A percentile compares a stretch with the other conserved stretches of the same genome.
phyloP scores from a whole-genome alignment of 257 asterid genomes.

The Agastache rugosa region DNA sequence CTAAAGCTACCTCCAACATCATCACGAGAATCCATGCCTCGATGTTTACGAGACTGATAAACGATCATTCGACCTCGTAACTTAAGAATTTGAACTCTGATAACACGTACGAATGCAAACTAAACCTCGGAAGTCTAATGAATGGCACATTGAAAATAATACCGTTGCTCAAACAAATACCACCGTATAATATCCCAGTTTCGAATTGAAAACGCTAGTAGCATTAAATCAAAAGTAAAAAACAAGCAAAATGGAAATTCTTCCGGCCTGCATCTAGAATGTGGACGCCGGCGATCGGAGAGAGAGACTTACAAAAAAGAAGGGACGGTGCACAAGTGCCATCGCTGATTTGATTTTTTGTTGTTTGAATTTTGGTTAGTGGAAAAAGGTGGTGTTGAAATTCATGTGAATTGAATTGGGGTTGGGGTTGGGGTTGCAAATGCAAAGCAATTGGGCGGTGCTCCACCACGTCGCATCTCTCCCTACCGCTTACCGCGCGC shows the following conservation, averaged over 20 bases:
- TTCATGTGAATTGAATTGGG: constrained; percentile 13
- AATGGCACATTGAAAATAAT: background rate
- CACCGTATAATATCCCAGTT: constrained; percentile 1
- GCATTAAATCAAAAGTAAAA: background rate
- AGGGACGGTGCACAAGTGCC: constrained; percentile 44
- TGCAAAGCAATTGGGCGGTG: constrained; percentile 17
- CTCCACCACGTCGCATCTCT: constrained; percentile 42
- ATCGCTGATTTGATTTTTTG: background rate
- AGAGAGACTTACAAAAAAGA: constrained; percentile 47
- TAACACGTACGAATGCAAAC: background rate
- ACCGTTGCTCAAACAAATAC: constrained; percentile 22
- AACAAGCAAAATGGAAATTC: background rate
- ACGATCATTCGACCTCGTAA: background rate
- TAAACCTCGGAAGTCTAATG: background rate
- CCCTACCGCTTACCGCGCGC: too few relatives aligned
- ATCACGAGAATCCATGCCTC: background rate
- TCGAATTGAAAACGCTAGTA: background rate
- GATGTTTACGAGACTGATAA: background rate
- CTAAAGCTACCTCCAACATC: background rate
- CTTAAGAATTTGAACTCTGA: background rate
- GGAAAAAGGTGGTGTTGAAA: background rate
- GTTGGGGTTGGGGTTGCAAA: constrained; percentile 6
- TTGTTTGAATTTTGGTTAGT: background rate
- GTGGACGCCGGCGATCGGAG: background rate
- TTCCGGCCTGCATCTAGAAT: background rate